Base-by-base conservation (phyloP, 176 grass and related monocot species). In the Paspalum vaginatum region DNA sequence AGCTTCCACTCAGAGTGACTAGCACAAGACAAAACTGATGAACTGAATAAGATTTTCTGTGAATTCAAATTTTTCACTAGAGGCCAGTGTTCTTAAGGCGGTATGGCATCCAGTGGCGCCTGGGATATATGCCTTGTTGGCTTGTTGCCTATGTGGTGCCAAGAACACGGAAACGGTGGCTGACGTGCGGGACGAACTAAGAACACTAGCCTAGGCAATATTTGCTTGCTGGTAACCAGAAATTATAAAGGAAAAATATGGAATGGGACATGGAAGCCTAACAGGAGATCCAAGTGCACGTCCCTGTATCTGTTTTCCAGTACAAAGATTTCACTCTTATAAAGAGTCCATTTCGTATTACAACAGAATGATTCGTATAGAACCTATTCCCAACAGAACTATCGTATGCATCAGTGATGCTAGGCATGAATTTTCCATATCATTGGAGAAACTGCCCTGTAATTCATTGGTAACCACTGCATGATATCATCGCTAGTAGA, bases 251-350 rank as follows among this genome's bases (percentile, higher is more conserved):
- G 45, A 7, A 7, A 48, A 61, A 0, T 53, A 26, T 63, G 15
- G 40, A 75, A 40, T 20, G 61, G 11, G 15, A 80, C 61, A 47
- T 9, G 38, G 20, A 74, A 57, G 78, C 62, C 69, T 60, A 59
- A 68, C 6, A 37, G 24, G 51, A 84, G 63, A 70, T 25, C 38
- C 69, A 1, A 43, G 46, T n/a, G 5, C 53, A 39, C 18, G 9
- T 71, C 52, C 76, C 3, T 37, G 22, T 26, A 18, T 76, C 22
- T 41, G 46, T 64, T 77, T 61, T 61, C 65, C 48, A 65, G 40
- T n/a, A 10, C 9, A 2, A 77, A 78, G 40, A 32, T 41, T 72
- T 49, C 50, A 70, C 18, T 72, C 38, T 48, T 41, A 51, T 14
- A 61, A 53, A 24, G 21, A 7, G n/a, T 52, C 14, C 32, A 51